phyloP scores from a whole-genome alignment of 176 grass and related monocot species.

The Elymus sibiricus region DNA sequence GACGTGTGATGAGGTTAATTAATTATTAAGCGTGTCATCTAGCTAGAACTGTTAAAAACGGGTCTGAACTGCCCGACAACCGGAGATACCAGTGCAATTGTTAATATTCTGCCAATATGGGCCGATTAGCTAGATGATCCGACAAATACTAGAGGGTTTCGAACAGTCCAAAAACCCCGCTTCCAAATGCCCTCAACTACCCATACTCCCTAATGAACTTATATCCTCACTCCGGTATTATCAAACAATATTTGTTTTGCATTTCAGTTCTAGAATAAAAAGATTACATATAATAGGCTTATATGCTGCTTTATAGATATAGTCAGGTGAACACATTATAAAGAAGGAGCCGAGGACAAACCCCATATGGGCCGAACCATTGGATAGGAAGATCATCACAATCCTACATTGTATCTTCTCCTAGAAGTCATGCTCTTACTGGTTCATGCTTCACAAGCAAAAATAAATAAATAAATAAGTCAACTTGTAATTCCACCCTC shows the following conservation, averaged over 20 bases:
- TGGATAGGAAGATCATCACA: neutral
- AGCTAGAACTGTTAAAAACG: neutral
- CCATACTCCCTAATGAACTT: neutral
- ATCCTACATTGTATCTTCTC: neutral
- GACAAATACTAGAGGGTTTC: neutral
- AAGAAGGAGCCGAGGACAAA: too few species aligned
- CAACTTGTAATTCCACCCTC: neutral
- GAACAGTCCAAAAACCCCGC: neutral
- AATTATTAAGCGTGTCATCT: neutral
- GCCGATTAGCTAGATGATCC: neutral
- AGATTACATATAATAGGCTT: too few species aligned
- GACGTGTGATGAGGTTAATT: too few species aligned
- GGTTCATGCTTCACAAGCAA: neutral
- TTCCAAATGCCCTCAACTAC: neutral
- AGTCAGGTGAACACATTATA: too few species aligned
- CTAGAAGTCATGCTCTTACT: neutral
- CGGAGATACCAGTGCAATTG: neutral
- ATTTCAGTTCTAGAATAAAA: neutral
- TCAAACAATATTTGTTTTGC: neutral
- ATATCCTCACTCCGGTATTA: neutral
- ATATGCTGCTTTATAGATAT: too few species aligned
- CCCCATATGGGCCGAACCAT: fast-evolving
- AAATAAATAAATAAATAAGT: neutral
- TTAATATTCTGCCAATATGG: neutral
- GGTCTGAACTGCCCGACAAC: neutral